phyloP scores from a whole-genome alignment of 2,329 filamentous ascomycete genomes.

The Boeremia lycopersici region DNA sequence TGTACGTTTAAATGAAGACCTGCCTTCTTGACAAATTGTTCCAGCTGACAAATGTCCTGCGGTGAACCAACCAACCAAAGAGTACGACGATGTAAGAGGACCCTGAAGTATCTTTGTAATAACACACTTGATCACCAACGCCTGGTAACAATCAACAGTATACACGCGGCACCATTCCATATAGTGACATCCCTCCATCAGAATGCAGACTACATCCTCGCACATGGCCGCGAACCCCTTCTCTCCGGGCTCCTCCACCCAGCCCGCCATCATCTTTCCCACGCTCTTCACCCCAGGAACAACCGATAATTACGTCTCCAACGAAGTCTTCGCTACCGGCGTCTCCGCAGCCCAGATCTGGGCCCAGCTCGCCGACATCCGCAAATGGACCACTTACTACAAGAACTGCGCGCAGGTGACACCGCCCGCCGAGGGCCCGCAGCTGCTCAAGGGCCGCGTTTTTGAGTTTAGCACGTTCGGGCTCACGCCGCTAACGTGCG shows the following conservation, averaged over 20 bases:
- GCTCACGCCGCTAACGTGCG: conserved; percentile 39
- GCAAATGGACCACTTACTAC: conserved; percentile 45
- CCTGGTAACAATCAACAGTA: no score
- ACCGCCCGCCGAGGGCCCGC: conserved; percentile 28
- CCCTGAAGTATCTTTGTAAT: no score
- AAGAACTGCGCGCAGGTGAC: conserved; percentile 40
- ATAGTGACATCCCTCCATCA: neutral
- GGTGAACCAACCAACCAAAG: no score
- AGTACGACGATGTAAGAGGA: no score
- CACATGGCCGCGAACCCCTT: neutral
- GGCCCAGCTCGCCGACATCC: conserved; percentile 39
- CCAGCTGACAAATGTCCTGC: no score
- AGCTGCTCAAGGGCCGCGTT: conserved; percentile 32
- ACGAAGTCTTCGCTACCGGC: conserved; percentile 39
- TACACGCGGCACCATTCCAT: neutral
- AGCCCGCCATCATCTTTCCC: conserved; percentile 40
- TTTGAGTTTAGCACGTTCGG: conserved; percentile 48
- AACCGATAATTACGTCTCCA: conserved; percentile 47
- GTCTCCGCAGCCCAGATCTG: conserved; percentile 41
- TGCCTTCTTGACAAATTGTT: no score
- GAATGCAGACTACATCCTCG: neutral
- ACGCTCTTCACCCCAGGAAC: conserved; percentile 41
- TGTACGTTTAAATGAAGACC: no score
- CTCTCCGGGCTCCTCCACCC: neutral
- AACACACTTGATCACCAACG: no score